Base-by-base conservation (phyloP, 2,329 filamentous ascomycete genomes). In the Chrysoporthe cubensis region DNA sequence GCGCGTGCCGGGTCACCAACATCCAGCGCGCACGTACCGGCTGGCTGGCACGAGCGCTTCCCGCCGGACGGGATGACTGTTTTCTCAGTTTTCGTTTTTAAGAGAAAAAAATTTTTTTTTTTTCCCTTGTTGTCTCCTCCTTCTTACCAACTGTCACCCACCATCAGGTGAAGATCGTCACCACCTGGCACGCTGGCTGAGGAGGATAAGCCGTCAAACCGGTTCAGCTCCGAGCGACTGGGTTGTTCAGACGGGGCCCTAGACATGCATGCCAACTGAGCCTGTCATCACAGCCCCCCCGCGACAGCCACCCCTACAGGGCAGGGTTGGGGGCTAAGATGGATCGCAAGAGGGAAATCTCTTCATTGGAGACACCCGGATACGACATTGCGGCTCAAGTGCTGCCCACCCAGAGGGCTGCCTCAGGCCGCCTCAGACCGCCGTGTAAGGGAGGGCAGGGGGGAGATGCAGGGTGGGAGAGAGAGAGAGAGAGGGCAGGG, bases 361-460 rank as follows among this genome's bases (percentile, higher is more conserved):
- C 43, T 64, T 43, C 21, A 57, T 58, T 32, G n/a, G 42, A 9
- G 21, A 44, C 11, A 5, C 3, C 40, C 18, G 52, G 65, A 70
- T 70, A 63, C 52, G 21, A 68, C 66, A 2, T 40, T 70, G 68
- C 62, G 68, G 68, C 68, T 70, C 60, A 68, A 63, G 56, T 26
- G 26, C 26, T 26, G 26, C 26, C 26, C 26, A 63, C 6, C 26
- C 13, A 43, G 18, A 32, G 34, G 4, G 62, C 13, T 59, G 60
- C 66, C 48, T 59, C 44, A 9, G 40, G 18, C 56, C 50, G 43
- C 37, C 37, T 40, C 37, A 40, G 37, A 40, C 37, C 11, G 13
- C 46, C 52, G 62, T n/a, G 54, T 37, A 37, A 40, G 44, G 40
- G 52, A 40, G 21, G 21, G 21, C 21, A 21, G 21, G 21, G 21